Base-by-base conservation (phyloP, 345 rosid genomes). In the Populus davidiana region DNA sequence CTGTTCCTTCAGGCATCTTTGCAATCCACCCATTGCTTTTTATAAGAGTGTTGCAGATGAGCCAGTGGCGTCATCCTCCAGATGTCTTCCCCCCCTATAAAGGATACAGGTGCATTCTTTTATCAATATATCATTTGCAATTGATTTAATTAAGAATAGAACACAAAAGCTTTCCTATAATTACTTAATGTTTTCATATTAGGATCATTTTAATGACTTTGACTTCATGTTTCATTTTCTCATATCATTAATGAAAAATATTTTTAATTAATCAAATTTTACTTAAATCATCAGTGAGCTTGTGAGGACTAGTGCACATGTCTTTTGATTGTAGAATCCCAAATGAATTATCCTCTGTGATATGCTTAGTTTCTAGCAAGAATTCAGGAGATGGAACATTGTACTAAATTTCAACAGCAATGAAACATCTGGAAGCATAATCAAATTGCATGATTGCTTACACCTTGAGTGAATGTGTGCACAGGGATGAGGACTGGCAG, bases 401-500 rank as follows among this genome's bases (percentile, higher is more conserved):
- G 50, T 23, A 38, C 23, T 63, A 21, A 62, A 10, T 71, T 71
- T 65, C 44, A 70, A 23, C 36, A 52, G 25, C 27, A 43, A 10
- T 75, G 13, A 39, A 50, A 35, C 10, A 17, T 20, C 62, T 54
- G 67, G 41, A 50, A 70, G 43, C 27, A 29, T 2, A 63, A 72
- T 64, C 29, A 6, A 35, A 33, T 76, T 67, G 70, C 33, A 59
- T 17, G 18, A 38, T 79, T 44, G 69, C 31, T 65, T 18, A 35
- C 38, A 16, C 20, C 14, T 29, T 67, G 33, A 50, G 20, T 27
- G 18, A 56, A 62, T 74, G 39, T 14, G 73, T 71, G 18, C 73
- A 79, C 86, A 96, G 98, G 87, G 97, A 96, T 85, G 97, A 96
- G 79, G 97, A 92, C 81, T 96, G 99, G 99, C 86, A 76, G 75